Evolutionary conservation across 108 stramenopile species (phyloP).

Genomic region (Pseudonitzschia delicatissima): DNA sequence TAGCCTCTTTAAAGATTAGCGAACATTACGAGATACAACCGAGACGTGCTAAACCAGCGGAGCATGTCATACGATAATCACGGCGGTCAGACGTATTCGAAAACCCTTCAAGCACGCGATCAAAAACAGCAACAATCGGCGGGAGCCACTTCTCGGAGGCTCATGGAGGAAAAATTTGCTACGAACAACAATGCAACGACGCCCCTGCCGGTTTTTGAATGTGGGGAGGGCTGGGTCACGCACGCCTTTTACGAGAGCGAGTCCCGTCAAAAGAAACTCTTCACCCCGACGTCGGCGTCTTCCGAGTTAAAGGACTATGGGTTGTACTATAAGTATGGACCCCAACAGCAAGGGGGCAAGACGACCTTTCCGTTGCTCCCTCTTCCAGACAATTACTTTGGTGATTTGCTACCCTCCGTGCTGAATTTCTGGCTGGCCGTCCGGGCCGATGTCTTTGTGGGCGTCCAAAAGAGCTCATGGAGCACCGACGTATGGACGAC

Average conservation of each 20-base stretch:
- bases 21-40: constrained; percentile 41
- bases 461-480: constrained; percentile 54
- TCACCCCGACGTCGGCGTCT: not conserved
- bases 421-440: constrained; percentile 66
- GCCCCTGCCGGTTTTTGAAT: constrained; percentile 54
- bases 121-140: too few species aligned
- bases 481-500: constrained; percentile 68
- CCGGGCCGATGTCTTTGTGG: constrained; percentile 53
- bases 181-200: not conserved
- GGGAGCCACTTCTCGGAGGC: not conserved
- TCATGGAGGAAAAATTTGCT: not conserved
- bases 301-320: too few species aligned
- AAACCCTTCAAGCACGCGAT: not conserved
- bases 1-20: not conserved
- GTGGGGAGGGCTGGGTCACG: constrained; percentile 40
- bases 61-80: constrained; percentile 9
- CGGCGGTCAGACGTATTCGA: not conserved
- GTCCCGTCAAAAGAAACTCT: not conserved
- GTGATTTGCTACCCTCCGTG: constrained; percentile 51
- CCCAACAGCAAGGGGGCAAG: not conserved
- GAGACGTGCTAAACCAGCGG: constrained; percentile 25
- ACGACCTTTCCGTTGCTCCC: constrained; percentile 12
- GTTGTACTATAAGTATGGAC: too few species aligned
- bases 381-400: constrained; percentile 22
- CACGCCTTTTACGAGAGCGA: constrained; percentile 20